phyloP scores from a whole-genome alignment of 2,329 filamentous ascomycete species.

The Aspergillus sp. region DNA sequence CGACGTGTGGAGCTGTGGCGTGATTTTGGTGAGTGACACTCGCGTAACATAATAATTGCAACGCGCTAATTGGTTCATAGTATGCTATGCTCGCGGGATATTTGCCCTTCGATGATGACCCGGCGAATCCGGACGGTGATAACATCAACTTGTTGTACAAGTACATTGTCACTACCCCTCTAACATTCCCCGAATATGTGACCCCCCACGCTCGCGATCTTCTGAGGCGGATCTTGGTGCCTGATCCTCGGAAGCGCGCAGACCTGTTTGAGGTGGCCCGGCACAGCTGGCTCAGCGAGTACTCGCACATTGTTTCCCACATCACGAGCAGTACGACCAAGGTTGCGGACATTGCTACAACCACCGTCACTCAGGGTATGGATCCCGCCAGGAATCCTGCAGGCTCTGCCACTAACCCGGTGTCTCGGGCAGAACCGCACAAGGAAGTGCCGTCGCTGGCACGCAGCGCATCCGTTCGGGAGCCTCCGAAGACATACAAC shows the following conservation, averaged over 20 bases:
- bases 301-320: constrained; percentile 92
- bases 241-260: constrained; percentile 89
- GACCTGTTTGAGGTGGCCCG: constrained; percentile 96
- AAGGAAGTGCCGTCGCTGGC: constrained; percentile 64
- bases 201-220: constrained; percentile 94
- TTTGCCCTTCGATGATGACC: constrained; percentile 95
- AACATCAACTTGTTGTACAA: constrained; percentile 99
- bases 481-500: constrained; percentile 69
- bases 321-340: constrained; percentile 95
- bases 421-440: constrained; percentile 47
- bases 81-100: constrained; percentile 99
- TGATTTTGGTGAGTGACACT: constrained; percentile 76
- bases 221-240: constrained; percentile 87
- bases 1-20: constrained; percentile 98
- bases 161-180: constrained; percentile 94
- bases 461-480: constrained; percentile 91
- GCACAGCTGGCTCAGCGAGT: constrained; percentile 97
- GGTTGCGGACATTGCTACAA: constrained; percentile 79
- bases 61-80: constrained; percentile 49
- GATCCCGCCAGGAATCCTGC: not conserved
- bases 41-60: not conserved
- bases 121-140: constrained; percentile 95
- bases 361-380: constrained; percentile 65
- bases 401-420: constrained; percentile 7
- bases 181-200: constrained; percentile 98